Base-by-base conservation (phyloP, 345 rosid species). In the Barbarea vulgaris region DNA sequence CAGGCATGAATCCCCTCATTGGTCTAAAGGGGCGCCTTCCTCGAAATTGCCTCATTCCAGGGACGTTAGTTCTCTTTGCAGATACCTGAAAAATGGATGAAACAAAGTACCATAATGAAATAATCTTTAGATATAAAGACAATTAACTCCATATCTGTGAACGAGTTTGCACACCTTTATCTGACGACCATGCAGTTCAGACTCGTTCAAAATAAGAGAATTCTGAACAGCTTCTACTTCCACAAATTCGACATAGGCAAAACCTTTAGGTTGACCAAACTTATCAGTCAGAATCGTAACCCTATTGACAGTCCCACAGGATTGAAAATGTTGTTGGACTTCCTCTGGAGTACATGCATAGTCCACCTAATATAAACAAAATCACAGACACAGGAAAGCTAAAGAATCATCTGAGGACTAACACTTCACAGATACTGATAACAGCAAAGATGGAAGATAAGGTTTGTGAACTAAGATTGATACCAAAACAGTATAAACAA, bases 261-360 rank as follows among this genome's bases (percentile, higher is more conserved):
- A 95, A 64, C 99, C 99, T 82, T 95, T 95, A 31, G 99, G 99
- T 62, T 95, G 99, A 71, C 97, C 99, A 64, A 92, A 95, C 88
- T 95, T 95, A 80, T 95, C 99, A 0, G 99, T 92, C 89, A 95
- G 86, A 81, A 95, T 95, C 11, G 99, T 95, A 76, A 94, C 98
- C 59, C 98, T 83, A 75, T 95, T 92, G 48, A 95, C 97, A 0
- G 99, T 95, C 60, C 99, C 99, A 81, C 99, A 95, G 18, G 99
- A 95, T 53, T 95, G 99, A 79, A 95, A 95, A 83, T 95, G 99
- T 76, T 92, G 99, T 72, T 95, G 99, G 50, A 95, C 94, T 84
- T 95, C 99, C 83, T 95, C 99, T 22, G 99, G 98, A 13, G 99
- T 90, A 61, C 99, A 95, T 24, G 91, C 90, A 67, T 95, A 95